These are phyloP conservation scores for Vachellia collinsii DNA, from an alignment of 306 rosid genomes.

Conservation along the genomic window DNA sequence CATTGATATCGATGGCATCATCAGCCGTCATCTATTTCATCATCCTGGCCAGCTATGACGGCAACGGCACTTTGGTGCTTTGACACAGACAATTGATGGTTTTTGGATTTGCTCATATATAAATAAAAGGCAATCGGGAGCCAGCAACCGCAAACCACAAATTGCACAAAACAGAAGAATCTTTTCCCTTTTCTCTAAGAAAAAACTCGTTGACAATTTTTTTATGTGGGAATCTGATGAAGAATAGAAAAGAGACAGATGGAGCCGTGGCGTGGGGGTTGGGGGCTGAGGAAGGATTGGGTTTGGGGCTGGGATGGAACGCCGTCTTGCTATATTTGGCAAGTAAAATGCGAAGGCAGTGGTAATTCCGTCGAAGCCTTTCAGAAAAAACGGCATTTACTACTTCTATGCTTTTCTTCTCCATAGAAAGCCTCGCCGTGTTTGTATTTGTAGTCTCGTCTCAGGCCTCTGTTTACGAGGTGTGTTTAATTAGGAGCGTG, in stretches of 20 bases:
- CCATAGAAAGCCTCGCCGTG: constrained; percentile 13
- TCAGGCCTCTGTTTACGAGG: not conserved
- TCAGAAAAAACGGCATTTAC: not conserved
- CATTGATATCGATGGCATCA: too few relatives aligned
- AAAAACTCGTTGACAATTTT: too few relatives aligned
- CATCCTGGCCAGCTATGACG: too few relatives aligned
- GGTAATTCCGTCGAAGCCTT: constrained; percentile 25
- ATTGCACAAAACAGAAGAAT: too few relatives aligned
- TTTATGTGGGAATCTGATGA: not conserved
- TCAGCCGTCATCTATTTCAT: too few relatives aligned
- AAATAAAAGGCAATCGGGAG: too few relatives aligned
- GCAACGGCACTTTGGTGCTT: too few relatives aligned
- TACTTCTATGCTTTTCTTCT: constrained; percentile 19
- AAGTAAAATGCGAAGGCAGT: not conserved
- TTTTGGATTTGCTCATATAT: too few relatives aligned
- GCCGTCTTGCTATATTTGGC: constrained; percentile 44
- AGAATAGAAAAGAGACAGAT: not conserved
- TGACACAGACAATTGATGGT: too few relatives aligned
- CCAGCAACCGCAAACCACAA: too few relatives aligned
- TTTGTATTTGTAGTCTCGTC: not conserved
- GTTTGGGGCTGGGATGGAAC: not conserved
- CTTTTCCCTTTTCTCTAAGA: too few relatives aligned
- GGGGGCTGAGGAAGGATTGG: not conserved
- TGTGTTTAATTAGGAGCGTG: not conserved
- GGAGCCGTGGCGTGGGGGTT: too few relatives aligned